A percentile compares a stretch with the other conserved stretches of the same genome.
Conservation (phyloP, 345 rosid species). For the Viola odorata region DNA sequence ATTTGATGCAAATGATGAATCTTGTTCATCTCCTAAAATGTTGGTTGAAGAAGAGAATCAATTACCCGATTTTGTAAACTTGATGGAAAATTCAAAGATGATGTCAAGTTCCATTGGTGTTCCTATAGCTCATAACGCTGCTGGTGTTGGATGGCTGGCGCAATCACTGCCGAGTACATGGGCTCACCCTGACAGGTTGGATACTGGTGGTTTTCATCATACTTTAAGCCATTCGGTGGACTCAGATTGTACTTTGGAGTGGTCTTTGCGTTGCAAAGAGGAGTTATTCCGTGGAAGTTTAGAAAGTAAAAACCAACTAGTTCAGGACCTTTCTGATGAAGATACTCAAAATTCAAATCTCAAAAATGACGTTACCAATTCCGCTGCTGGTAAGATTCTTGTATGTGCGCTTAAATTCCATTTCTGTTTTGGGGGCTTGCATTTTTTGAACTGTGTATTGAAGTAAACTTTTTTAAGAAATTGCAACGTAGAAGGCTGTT, state of each 20-base stretch:
- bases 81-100: slow-evolving; percentile 21
- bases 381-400: slow-evolving; percentile 55
- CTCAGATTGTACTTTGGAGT: slow-evolving; percentile 30
- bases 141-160: slow-evolving; percentile 33
- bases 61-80: slow-evolving; percentile 23
- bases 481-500: not conserved
- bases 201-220: slow-evolving; percentile 17
- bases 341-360: slow-evolving; percentile 31
- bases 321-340: slow-evolving; percentile 17
- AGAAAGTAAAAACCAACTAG: slow-evolving; percentile 22
- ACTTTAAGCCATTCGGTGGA: slow-evolving; percentile 65
- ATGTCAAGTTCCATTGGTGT: slow-evolving; percentile 46
- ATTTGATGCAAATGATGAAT: slow-evolving; percentile 17
- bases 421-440: not conserved
- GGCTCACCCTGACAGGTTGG: slow-evolving; percentile 26
- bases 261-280: slow-evolving; percentile 34
- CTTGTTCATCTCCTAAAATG: slow-evolving; percentile 19
- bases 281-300: slow-evolving; percentile 26
- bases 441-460: not conserved
- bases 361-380: slow-evolving; percentile 31
- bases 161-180: slow-evolving; percentile 69
- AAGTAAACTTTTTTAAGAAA: not conserved
- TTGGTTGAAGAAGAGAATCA: slow-evolving; percentile 21
- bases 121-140: slow-evolving; percentile 26
- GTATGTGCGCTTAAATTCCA: not conserved